Percentiles rank a stretch among this genome's conserved stretches.
Conservation (phyloP, 768 basidiomycete species). For the Agrocybe chaxingu region DNA sequence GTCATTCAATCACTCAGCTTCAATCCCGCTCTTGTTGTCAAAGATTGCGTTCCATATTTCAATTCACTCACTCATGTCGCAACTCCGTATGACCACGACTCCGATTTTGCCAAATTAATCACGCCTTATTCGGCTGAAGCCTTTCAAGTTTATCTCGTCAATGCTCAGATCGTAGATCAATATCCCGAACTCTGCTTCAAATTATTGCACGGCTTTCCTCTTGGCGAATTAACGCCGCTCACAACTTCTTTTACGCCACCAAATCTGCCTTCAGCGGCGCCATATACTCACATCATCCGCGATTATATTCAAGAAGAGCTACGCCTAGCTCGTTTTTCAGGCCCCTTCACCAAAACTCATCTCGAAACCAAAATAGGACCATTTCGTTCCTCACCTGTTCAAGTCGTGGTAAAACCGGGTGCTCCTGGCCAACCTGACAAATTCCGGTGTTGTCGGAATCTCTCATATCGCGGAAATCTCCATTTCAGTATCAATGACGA, state of each 20-base stretch:
- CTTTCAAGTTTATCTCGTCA: no score
- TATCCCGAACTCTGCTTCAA: neutral
- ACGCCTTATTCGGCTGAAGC: no score
- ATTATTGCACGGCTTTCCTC: conserved; percentile 1
- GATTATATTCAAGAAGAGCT: conserved; percentile 19
- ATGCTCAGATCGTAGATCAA: no score
- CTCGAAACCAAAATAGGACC: conserved; percentile 19
- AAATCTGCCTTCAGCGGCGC: conserved; percentile 13
- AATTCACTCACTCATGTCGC: conserved; percentile 12
- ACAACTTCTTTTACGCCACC: conserved; percentile 12
- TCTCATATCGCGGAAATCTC: conserved; percentile 13
- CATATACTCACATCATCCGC: conserved; percentile 8
- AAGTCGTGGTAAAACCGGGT: conserved; percentile 9
- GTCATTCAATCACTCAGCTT: conserved; percentile 13
- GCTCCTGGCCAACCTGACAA: conserved; percentile 16
- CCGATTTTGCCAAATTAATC: no score
- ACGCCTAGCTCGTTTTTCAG: conserved; percentile 16
- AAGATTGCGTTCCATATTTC: conserved; percentile 29
- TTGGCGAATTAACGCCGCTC: neutral
- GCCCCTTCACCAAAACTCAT: conserved; percentile 16
- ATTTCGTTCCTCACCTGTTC: conserved; percentile 23
- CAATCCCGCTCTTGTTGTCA: conserved; percentile 25
- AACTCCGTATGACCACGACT: no score
- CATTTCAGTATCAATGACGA: conserved; percentile 18
- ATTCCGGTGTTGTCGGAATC: conserved; percentile 14